These are phyloP conservation scores for Ustilago xerochloae DNA, from an alignment of 1,284 basidiomycete species.

Conservation along the genomic window DNA sequence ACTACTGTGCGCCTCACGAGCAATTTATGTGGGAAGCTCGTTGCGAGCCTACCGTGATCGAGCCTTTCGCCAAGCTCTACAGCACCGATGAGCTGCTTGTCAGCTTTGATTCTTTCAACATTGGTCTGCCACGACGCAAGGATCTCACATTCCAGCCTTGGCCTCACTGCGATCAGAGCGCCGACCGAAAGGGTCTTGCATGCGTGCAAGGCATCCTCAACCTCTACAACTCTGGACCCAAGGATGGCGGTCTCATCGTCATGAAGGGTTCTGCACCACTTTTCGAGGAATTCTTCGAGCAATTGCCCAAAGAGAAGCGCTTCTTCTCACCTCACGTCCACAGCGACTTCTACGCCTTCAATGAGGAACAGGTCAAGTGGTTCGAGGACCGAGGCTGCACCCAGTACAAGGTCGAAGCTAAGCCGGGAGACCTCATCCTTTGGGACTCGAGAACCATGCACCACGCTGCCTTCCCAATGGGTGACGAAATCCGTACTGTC, in stretches of 20 bases:
- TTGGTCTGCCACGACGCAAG: constrained; percentile 11
- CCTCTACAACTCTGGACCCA: constrained; percentile 67
- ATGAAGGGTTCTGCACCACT: constrained; percentile 67
- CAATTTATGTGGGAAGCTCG: constrained; percentile 69
- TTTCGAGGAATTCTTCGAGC: constrained; percentile 68
- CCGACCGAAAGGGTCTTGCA: constrained; percentile 64
- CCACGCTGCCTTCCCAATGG: constrained; percentile 22
- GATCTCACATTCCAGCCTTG: constrained; percentile 58
- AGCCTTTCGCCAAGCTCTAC: constrained; percentile 69
- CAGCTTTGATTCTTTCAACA: constrained; percentile 55
- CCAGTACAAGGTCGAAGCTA: constrained; percentile 55
- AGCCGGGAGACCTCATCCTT: constrained; percentile 63
- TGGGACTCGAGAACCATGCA: constrained; percentile 51
- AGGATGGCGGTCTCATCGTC: constrained; percentile 70
- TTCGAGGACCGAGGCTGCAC: constrained; percentile 55
- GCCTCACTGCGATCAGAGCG: constrained; percentile 69
- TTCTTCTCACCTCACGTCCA: constrained; percentile 31
- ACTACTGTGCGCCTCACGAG: constrained; percentile 67
- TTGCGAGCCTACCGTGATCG: constrained; percentile 65
- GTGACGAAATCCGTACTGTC: constrained; percentile 20
- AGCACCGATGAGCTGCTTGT: constrained; percentile 69
- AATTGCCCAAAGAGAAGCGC: constrained; percentile 56
- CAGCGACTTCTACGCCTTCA: constrained; percentile 65
- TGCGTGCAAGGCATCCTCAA: constrained; percentile 70
- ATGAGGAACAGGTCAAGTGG: constrained; percentile 54